A percentile compares a stretch with the other conserved stretches of the same genome.
Conservation (phyloP, 2,329 filamentous ascomycete genomes). For the Nigrograna mackinnonii region DNA sequence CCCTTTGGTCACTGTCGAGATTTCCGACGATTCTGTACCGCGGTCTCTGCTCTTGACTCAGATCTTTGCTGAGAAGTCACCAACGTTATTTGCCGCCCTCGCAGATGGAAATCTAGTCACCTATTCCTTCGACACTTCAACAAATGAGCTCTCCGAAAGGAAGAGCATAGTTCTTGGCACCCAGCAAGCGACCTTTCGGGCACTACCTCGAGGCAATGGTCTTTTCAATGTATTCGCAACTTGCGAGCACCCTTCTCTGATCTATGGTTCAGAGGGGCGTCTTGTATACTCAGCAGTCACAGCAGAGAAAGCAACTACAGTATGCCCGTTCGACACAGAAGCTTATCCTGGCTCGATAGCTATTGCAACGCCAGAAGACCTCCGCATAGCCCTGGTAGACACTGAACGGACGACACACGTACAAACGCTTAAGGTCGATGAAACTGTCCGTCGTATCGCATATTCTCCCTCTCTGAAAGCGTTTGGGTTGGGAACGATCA, state of each 20-base stretch:
- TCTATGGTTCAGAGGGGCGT: slow-evolving; percentile 85
- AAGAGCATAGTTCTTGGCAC: slow-evolving; percentile 87
- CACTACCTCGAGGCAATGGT: slow-evolving; percentile 68
- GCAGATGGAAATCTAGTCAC: slow-evolving; percentile 90
- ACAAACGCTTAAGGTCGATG: slow-evolving; percentile 73
- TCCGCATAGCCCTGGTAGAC: slow-evolving; percentile 83
- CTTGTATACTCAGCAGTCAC: slow-evolving; percentile 94
- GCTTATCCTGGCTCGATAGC: slow-evolving; percentile 81
- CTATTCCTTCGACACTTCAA: slow-evolving; percentile 68
- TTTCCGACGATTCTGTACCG: slow-evolving; percentile 73
- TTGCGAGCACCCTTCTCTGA: slow-evolving; percentile 90
- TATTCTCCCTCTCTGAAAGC: slow-evolving; percentile 79
- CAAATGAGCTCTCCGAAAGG: slow-evolving; percentile 68
- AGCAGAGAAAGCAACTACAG: slow-evolving; percentile 78
- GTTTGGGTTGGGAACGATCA: slow-evolving; percentile 86
- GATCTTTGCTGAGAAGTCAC: slow-evolving; percentile 67
- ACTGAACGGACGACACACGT: slow-evolving; percentile 87
- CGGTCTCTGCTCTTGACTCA: slow-evolving; percentile 80
- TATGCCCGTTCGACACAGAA: slow-evolving; percentile 81
- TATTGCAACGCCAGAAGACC: slow-evolving; percentile 73
- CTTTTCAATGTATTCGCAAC: slow-evolving; percentile 87
- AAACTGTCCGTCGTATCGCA: slow-evolving; percentile 84
- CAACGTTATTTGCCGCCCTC: slow-evolving; percentile 86
- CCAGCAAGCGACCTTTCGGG: slow-evolving; percentile 79
- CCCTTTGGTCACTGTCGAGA: slow-evolving; percentile 61